Base-by-base conservation (phyloP, 2,329 filamentous ascomycete species). In the Coniella lustricola region DNA sequence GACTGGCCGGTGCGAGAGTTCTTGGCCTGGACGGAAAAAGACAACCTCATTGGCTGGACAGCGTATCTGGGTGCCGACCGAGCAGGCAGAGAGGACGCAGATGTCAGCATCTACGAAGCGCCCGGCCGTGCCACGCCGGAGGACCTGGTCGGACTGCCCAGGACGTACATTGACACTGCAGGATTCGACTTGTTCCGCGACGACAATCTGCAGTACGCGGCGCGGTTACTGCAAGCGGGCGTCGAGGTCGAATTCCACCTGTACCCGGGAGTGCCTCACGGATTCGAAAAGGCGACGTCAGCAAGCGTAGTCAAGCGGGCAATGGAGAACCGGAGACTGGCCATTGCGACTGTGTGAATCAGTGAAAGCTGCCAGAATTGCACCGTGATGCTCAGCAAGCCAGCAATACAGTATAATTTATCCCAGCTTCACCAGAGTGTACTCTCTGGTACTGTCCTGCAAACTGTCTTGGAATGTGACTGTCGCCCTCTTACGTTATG, bases 251-350 rank as follows among this genome's bases (percentile, higher is more conserved):
- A 71, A 55, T 57, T 70, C 7, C 68, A 70, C 44, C 33, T 71
- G 37, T 71, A 69, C 53, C 59, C 61, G 1, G 70, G 68, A 2
- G 46, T 71, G 25, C 65, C 65, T 3, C 69, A 72, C 52, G 65
- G 58, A 0, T 70, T 67, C 39, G 65, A 67, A 41, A 44, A 39
- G 7, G 48, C 49, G 3, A 22, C 18, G 7, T 47, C 25, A 1
- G 45, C 50, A 5, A 40, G 46, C 9, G 55, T 56, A 22, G 54
- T 56, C 14, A 55, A 54, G 54, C 54, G 21, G 40, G 63, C 60
- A 7, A 18, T 54, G 33, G 56, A 58, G 48, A 59, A 52, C 33
- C 50, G 57, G 37, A 50, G 53, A 12, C 41, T 37, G 40, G 57
- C 55, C 18, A 14, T 59, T 3, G 46, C 20, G 32, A 47, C 29